Evolutionary conservation across 2,329 filamentous ascomycete species (phyloP), one percentile per base, ranked within the genome.

Genomic region (Alternaria incomplexa): DNA sequence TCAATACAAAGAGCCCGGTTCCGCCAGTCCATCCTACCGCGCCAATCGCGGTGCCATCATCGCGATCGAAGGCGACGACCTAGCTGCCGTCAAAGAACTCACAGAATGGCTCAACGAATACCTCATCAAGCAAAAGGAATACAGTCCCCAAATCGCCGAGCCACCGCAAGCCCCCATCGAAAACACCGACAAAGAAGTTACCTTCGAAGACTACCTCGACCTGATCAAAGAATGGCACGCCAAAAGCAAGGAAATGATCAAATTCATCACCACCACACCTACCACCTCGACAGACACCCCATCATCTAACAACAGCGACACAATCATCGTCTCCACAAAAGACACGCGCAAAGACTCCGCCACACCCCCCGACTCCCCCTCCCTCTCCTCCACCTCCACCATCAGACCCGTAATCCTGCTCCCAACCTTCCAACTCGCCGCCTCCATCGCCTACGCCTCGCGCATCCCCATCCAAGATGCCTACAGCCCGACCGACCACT

Each of bases 401-500:
- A 62, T 62, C 9, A 84, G 90, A 1, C 93, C 93, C 0, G 87
- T 97, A 25, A 89, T 93, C 4, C 83, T 97, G 20, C 84, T 97
- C 26, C 89, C 91, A 1, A 87, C 91, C 22, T 97, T 93, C 80
- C 93, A 93, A 64, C 87, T 97, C 44, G 91, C 90, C 12, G 87
- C 91, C 0, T 90, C 92, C 1, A 92, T 97, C 76, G 83, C 85
- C 51, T 95, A 91, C 77, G 91, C 93, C 1, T 88, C 87, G 58
- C 84, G 85, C 13, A 89, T 94, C 46, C 90, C 91, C 1, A 93
- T 96, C 68, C 83, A 85, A 17, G 93, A 97, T 75, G 85, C 86
- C 7, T 97, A 96, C 78, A 87, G 89, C 15, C 89, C 92, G 0
- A 86, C 91, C n/a, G 93, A 97, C 73, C 95, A 98, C 81, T 98